phyloP scores from a whole-genome alignment of 192 early-diverging fungal genomes.

The Linnemannia zychae region DNA sequence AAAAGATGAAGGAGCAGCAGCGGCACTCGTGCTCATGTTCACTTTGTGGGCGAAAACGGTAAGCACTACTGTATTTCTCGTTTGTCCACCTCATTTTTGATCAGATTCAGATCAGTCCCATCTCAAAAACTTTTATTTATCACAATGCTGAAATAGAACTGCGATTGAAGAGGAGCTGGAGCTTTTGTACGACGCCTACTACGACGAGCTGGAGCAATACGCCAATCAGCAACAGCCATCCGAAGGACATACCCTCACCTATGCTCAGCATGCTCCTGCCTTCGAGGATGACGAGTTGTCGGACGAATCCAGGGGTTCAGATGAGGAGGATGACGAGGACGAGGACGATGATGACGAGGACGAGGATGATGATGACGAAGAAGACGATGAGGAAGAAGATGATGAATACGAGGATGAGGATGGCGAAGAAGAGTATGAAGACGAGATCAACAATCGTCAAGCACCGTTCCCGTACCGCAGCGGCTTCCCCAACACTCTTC shows the following conservation, averaged over 20 bases:
- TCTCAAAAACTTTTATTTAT: background rate
- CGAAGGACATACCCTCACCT: slow-evolving; percentile 52
- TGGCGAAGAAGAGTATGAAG: slow-evolving; percentile 69
- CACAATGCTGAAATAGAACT: slow-evolving; percentile 56
- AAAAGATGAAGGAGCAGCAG: slow-evolving; percentile 93
- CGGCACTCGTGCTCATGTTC: slow-evolving; percentile 88
- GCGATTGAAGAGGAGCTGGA: slow-evolving; percentile 92
- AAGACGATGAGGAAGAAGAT: slow-evolving; percentile 67
- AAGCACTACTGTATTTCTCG: slow-evolving; percentile 25
- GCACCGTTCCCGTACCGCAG: slow-evolving; percentile 59
- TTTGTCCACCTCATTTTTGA: background rate
- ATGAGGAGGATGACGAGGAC: slow-evolving; percentile 57
- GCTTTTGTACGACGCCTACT: slow-evolving; percentile 89
- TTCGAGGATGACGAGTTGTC: slow-evolving; percentile 57
- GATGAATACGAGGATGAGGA: slow-evolving; percentile 72
- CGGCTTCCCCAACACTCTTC: slow-evolving; percentile 82
- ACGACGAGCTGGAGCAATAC: slow-evolving; percentile 89
- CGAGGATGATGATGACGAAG: slow-evolving; percentile 62
- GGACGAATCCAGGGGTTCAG: slow-evolving; percentile 59
- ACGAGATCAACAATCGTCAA: slow-evolving; percentile 57
- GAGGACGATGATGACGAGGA: slow-evolving; percentile 64
- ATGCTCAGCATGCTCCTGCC: slow-evolving; percentile 56
- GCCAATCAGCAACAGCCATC: slow-evolving; percentile 78
- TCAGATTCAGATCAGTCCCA: background rate
- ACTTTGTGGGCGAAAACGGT: slow-evolving; percentile 87